Base-by-base conservation (phyloP, 345 rosid genomes). In the Salix koriyanagi region DNA sequence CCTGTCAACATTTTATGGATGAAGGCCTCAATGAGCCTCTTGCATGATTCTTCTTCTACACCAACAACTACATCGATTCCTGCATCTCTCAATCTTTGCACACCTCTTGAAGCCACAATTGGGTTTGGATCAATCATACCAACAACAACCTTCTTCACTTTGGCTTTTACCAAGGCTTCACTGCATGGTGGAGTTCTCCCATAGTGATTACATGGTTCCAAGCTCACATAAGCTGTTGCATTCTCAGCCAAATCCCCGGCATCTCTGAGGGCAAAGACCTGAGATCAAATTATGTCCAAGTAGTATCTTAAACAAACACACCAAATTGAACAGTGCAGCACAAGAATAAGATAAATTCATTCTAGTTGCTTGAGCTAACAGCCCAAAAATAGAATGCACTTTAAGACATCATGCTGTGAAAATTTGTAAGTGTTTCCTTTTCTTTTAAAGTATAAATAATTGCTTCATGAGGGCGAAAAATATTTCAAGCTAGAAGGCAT, bases 101-200 rank as follows among this genome's bases (percentile, higher is more conserved):
- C 75, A 54, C 98, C 97, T 26, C 80, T 89, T 21, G 97, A 91
- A 81, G 90, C 89, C 73, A 96, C 99, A 11, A 93, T 81, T n/a
- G 97, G 99, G 79, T 92, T 91, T 4, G 97, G 96, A 81, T 96
- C 97, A 65, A 93, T 86, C 90, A 93, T 93, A 23, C 98, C 98
- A 13, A 91, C 65, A 4, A 92, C 96, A 74, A 87, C 92, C 85
- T 84, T 90, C 79, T 89, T 96, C 81, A 91, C 92, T 73, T 91
- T 91, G 70, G 97, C 97, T 77, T 90, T 87, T 66, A 93, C 87
- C 76, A 93, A 67, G 26, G 98, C 99, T 80, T 96, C 96, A 48
- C 91, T 79, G 70, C 97, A 93, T 0, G 98, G 97, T n/a, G 97
- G 97, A 44, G 97, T 96, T 86, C 97, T 88, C 18, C 99, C 98